A percentile compares a stretch with the other conserved stretches of the same genome.
Evolutionary conservation across 768 basidiomycete species (phyloP).

Genomic region (Pleurotus ostreatus): DNA sequence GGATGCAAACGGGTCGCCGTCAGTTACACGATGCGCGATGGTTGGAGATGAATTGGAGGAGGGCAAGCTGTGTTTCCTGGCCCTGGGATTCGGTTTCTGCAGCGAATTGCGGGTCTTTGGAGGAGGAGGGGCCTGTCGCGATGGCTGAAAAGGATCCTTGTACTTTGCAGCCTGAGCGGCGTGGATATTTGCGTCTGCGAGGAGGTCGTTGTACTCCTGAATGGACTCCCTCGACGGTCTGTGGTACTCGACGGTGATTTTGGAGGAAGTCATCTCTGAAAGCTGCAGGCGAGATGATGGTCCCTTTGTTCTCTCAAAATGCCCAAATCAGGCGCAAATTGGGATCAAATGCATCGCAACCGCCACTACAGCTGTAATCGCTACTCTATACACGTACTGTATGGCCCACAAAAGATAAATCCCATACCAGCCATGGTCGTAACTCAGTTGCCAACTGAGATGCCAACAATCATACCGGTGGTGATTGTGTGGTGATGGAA

Average conservation of each 20-base stretch:
- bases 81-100: constrained; percentile 55
- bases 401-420: too few relatives aligned
- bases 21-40: constrained; percentile 33
- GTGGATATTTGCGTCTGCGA: constrained; percentile 56
- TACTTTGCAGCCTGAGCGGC: constrained; percentile 45
- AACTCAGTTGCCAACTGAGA: too few relatives aligned
- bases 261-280: constrained; percentile 35
- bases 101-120: constrained; percentile 51
- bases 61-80: constrained; percentile 51
- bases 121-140: constrained; percentile 36
- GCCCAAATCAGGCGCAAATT: neutral
- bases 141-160: constrained; percentile 26
- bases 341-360: neutral
- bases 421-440: too few relatives aligned
- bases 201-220: constrained; percentile 72
- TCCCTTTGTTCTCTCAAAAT: too few relatives aligned
- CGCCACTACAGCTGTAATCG: too few relatives aligned
- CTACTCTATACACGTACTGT: too few relatives aligned
- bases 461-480: too few relatives aligned
- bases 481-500: too few relatives aligned
- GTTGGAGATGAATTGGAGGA: constrained; percentile 19
- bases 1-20: constrained; percentile 59
- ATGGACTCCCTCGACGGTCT: constrained; percentile 71
- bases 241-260: constrained; percentile 74
- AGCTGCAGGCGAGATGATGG: constrained; percentile 10